phyloP scores from a whole-genome alignment of 768 basidiomycete species.

The Leccinum boreale region DNA sequence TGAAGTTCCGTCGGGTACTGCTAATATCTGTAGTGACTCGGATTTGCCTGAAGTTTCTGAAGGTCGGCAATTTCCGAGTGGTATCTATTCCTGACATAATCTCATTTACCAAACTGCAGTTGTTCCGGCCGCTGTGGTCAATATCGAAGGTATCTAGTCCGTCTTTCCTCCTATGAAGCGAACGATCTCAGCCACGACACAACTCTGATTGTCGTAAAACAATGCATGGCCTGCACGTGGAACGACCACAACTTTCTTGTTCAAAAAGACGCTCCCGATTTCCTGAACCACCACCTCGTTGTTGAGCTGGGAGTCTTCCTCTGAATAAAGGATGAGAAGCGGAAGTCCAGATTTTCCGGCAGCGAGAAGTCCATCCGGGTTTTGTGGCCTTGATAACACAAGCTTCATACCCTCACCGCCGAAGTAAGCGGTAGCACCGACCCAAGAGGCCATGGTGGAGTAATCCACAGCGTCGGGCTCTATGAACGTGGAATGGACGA shows the following conservation, averaged over 20 bases:
- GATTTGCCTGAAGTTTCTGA: too few species aligned
- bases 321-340: neutral
- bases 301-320: conserved; percentile 2
- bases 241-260: neutral
- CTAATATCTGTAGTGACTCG: too few species aligned
- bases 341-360: neutral
- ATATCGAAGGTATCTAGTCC: neutral
- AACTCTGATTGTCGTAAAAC: neutral
- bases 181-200: conserved; percentile 4
- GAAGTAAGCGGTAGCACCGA: neutral
- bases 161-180: neutral
- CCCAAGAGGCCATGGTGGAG: conserved; percentile 4
- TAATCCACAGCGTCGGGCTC: conserved; percentile 6
- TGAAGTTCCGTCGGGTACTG: too few species aligned
- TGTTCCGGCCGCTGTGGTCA: too few species aligned
- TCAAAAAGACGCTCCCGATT: neutral
- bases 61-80: neutral
- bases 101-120: neutral
- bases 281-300: neutral
- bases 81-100: neutral
- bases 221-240: neutral
- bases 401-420: neutral
- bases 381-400: neutral
- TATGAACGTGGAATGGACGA: conserved; percentile 1
- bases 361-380: neutral